phyloP scores from a whole-genome alignment of 306 rosid genomes.

The Myrica gale region DNA sequence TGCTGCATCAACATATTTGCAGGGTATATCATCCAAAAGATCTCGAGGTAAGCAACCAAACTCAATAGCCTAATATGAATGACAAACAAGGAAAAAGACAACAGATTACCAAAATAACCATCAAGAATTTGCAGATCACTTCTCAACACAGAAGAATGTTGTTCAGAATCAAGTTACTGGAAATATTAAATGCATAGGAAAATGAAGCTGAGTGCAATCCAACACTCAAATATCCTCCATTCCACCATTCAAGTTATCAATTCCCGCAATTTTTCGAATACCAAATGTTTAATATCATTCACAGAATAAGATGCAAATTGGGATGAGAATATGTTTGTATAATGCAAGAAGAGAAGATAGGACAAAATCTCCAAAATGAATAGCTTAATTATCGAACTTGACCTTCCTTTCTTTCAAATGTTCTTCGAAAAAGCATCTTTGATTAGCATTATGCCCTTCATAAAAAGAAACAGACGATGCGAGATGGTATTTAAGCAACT shows the following conservation, averaged over 20 bases:
- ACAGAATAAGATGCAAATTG: neutral
- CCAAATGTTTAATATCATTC: neutral
- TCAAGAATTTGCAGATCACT: slow-evolving; percentile 4
- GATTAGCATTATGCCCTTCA: neutral
- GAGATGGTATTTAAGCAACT: neutral
- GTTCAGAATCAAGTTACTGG: neutral
- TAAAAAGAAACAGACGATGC: neutral
- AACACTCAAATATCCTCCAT: neutral
- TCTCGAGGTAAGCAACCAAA: slow-evolving; percentile 91
- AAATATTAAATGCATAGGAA: neutral
- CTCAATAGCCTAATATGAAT: slow-evolving; percentile 70
- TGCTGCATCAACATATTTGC: slow-evolving; percentile 81
- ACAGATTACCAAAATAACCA: neutral
- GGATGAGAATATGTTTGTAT: neutral
- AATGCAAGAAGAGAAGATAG: neutral
- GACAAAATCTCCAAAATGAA: neutral
- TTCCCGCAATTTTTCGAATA: neutral
- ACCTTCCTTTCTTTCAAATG: neutral
- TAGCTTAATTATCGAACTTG: neutral
- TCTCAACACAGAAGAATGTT: neutral
- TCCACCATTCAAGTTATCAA: neutral
- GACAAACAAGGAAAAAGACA: neutral
- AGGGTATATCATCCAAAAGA: slow-evolving; percentile 82
- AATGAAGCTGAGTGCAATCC: neutral
- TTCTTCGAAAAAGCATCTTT: neutral